Evolutionary conservation across 2,329 filamentous ascomycete genomes (phyloP), one percentile per base, ranked within the genome.

Genomic region (Penicillium sp.): DNA sequence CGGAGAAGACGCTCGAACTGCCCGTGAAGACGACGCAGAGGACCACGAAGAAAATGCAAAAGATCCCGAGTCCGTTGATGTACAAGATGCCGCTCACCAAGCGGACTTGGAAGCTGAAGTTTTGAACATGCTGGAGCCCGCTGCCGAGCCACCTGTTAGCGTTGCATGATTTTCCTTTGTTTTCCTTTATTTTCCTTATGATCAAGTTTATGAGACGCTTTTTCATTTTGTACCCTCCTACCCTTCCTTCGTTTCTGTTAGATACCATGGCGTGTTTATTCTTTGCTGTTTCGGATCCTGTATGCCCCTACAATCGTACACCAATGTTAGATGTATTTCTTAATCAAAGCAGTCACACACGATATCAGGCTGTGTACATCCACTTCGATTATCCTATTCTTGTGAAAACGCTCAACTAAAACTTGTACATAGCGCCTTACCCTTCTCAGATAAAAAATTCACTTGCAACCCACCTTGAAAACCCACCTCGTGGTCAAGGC

Each of bases 41-140:
- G 49, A 54, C 45, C 51, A 55, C 1, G 54, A 53, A 26, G 50
- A 56, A 35, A 50, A 57, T 13, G 54, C 52, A 12, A 41, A 52
- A 13, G 39, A 52, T 18, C 38, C 42, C 2, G 40, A 52, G 28
- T 43, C 52, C 40, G 49, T 52, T 9, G 50, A 53, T 9, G 33
- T 54, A 13, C 52, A 57, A 7, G 54, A 53, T 42, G 49, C 25
- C 5, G 25, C 43, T 18, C 52, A 55, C 4, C 40, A 37, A 32
- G 49, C 51, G 13, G 50, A 48, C 6, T 47, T 58, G 35, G 56
- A 60, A 39, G 57, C 49, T 7, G 54, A 60, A 45, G 52, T 55
- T n/a, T 50, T 57, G 9, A 65, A 64, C 39, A 45, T 66, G 47
- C 57, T 66, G 39, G 60, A 57, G 12, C 59, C 59, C 5, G 57